Evolutionary conservation across 768 basidiomycete species (phyloP).

Genomic region (Termitomyces sp.): DNA sequence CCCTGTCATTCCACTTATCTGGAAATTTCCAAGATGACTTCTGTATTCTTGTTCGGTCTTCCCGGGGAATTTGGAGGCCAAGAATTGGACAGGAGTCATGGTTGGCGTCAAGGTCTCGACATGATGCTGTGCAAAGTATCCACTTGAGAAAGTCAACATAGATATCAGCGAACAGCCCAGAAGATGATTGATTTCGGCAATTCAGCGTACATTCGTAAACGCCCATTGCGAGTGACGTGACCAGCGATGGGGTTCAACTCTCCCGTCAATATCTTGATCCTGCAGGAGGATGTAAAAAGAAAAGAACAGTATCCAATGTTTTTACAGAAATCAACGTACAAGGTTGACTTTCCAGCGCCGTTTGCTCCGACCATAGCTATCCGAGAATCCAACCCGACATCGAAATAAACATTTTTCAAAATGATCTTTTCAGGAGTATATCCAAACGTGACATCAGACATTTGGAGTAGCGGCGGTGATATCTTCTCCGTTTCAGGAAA

Average conservation of each 20-base stretch:
- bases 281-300: slow-evolving; percentile 22
- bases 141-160: slow-evolving; percentile 36
- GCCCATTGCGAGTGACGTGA: slow-evolving; percentile 85
- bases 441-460: slow-evolving; percentile 87
- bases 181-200: slow-evolving; percentile 17
- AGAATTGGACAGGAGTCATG: slow-evolving; percentile 91
- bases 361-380: slow-evolving; percentile 95
- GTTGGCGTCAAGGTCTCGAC: slow-evolving; percentile 83
- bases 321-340: slow-evolving; percentile 40
- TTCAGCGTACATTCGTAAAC: slow-evolving; percentile 71
- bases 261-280: slow-evolving; percentile 89
- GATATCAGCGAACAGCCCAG: slow-evolving; percentile 3
- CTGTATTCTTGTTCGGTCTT: slow-evolving; percentile 96
- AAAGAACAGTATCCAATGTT: not conserved
- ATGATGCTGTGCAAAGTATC: slow-evolving; percentile 94
- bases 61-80: slow-evolving; percentile 89
- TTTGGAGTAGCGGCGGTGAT: slow-evolving; percentile 90
- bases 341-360: slow-evolving; percentile 93
- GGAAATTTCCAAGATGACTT: slow-evolving; percentile 92
- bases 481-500: slow-evolving; percentile 98
- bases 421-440: slow-evolving; percentile 76
- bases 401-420: slow-evolving; percentile 77
- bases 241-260: slow-evolving; percentile 72
- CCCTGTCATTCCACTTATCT: slow-evolving; percentile 96
- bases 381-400: slow-evolving; percentile 90